Evolutionary conservation across 2,329 filamentous ascomycete genomes (phyloP).

Genomic region (Lizonia empirigonia): DNA sequence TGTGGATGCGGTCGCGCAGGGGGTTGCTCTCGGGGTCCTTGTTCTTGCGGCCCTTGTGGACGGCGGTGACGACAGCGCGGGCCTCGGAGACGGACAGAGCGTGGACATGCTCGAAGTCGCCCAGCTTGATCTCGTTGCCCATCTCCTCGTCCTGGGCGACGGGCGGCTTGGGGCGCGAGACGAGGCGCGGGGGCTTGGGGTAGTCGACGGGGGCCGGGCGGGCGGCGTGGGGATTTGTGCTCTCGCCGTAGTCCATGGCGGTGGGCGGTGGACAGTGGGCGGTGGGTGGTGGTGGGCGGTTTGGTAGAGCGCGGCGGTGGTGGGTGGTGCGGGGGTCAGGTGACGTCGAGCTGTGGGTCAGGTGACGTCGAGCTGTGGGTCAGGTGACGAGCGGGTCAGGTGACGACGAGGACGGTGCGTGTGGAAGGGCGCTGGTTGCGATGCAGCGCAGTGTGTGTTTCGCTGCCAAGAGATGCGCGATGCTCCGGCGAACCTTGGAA

Average conservation of each 20-base stretch:
- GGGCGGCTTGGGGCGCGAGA: constrained; percentile 63
- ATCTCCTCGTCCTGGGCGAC: constrained; percentile 84
- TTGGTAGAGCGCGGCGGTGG: neutral
- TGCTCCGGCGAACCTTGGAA: too few species aligned
- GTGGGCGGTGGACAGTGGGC: neutral
- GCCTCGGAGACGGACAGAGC: constrained; percentile 93
- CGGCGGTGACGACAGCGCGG: constrained; percentile 86
- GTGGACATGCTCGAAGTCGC: constrained; percentile 91
- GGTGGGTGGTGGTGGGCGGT: neutral
- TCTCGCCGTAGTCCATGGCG: constrained; percentile 42
- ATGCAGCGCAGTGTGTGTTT: too few species aligned
- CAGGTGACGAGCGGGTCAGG: too few species aligned
- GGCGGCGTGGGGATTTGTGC: constrained; percentile 24
- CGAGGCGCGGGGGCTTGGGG: constrained; percentile 39
- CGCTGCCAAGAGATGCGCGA: too few species aligned
- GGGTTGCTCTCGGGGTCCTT: constrained; percentile 69
- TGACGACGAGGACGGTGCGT: too few species aligned
- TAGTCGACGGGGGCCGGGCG: constrained; percentile 10
- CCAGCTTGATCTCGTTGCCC: constrained; percentile 77
- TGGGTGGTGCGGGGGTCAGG: neutral
- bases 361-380: too few species aligned
- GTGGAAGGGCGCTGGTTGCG: too few species aligned
- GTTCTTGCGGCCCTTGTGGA: constrained; percentile 78
- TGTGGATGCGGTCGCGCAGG: constrained; percentile 78
- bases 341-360: too few species aligned